Conservation (phyloP, 345 rosid species). For the Moricandia moricandioides region DNA sequence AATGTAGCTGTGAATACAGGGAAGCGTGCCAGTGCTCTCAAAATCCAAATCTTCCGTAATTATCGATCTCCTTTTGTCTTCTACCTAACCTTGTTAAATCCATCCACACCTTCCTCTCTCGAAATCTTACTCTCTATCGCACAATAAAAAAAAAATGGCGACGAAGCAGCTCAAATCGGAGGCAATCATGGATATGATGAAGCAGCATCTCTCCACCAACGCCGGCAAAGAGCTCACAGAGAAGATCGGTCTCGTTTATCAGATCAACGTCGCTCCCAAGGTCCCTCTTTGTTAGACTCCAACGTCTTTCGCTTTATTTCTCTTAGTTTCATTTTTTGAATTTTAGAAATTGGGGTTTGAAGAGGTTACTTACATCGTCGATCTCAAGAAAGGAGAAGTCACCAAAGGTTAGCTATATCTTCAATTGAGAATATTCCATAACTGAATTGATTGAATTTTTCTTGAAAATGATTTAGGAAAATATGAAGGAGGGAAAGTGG, state of each 20-base stretch:
- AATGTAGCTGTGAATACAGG: not conserved
- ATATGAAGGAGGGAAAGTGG: slow-evolving; percentile 87
- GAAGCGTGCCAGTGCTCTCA: slow-evolving; percentile 23
- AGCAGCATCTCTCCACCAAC: slow-evolving; percentile 61
- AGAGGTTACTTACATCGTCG: slow-evolving; percentile 68
- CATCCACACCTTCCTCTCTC: not conserved
- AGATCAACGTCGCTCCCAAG: slow-evolving; percentile 88
- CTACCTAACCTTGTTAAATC: not conserved
- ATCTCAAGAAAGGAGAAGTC: slow-evolving; percentile 92
- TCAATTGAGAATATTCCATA: too few species aligned
- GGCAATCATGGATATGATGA: slow-evolving; percentile 63
- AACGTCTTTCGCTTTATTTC: not conserved
- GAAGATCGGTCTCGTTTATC: slow-evolving; percentile 84
- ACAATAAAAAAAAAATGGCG: slow-evolving; percentile 41
- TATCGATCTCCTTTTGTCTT: slow-evolving; percentile 30
- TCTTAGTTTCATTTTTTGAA: not conserved
- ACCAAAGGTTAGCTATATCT: too few species aligned
- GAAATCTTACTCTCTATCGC: not conserved
- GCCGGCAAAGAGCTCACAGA: slow-evolving; percentile 59
- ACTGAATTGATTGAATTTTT: too few species aligned
- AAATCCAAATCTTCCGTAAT: slow-evolving; percentile 23
- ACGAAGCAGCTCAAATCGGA: slow-evolving; percentile 62
- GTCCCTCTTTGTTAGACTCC: slow-evolving; percentile 27
- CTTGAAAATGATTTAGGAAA: slow-evolving; percentile 60
- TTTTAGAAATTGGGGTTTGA: slow-evolving; percentile 82